These are phyloP conservation scores for Fusarium cyanostomum DNA, from an alignment of 2,329 filamentous ascomycete genomes.

Conservation along the genomic window DNA sequence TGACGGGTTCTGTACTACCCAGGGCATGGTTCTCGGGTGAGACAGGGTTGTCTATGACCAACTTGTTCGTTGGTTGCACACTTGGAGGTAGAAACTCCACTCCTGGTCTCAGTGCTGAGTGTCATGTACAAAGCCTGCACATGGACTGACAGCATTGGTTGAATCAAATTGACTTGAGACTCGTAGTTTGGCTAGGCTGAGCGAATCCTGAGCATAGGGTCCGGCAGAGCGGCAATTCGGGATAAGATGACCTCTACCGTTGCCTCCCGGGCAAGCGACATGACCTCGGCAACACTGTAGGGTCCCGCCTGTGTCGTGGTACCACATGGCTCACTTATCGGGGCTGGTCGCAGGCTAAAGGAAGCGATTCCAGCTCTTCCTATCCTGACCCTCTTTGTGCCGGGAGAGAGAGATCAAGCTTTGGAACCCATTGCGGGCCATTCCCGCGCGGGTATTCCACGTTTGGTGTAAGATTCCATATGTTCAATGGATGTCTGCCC, in stretches of 20 bases:
- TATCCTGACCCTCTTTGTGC: background rate
- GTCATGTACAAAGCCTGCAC: background rate
- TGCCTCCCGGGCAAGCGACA: conserved; percentile 19
- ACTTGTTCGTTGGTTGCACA: conserved; percentile 21
- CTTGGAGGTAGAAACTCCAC: conserved; percentile 1
- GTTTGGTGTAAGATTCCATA: background rate
- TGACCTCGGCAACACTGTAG: conserved; percentile 28
- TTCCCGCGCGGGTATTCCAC: background rate
- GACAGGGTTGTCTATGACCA: conserved; percentile 31
- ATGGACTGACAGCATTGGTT: background rate
- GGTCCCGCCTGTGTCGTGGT: conserved; percentile 34
- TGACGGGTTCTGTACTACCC: conserved; percentile 52
- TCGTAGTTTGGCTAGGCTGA: background rate
- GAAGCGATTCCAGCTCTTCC: conserved; percentile 3
- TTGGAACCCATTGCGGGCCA: background rate
- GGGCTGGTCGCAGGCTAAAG: conserved; percentile 15
- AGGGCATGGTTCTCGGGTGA: conserved; percentile 19
- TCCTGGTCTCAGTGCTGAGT: background rate
- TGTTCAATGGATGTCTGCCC: background rate
- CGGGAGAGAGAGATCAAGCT: background rate
- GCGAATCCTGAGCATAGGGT: background rate
- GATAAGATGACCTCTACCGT: background rate
- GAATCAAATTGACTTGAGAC: background rate
- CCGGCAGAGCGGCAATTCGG: background rate
- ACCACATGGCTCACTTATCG: conserved; percentile 31